phyloP scores from a whole-genome alignment of 163 green algal species.

The Chlorella variabilis region DNA sequence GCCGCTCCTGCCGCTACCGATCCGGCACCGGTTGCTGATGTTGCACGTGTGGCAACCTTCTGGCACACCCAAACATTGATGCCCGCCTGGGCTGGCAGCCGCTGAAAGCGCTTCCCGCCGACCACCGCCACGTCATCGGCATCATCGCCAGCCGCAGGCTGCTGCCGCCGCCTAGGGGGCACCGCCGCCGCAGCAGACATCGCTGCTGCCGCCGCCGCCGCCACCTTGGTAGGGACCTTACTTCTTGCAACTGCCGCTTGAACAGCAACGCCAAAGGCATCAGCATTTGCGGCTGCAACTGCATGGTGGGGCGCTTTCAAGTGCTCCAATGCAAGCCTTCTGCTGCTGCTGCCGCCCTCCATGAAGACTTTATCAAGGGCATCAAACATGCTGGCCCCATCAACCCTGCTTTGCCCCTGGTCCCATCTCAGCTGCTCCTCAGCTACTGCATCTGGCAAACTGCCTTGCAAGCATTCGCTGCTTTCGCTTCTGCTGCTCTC shows the following conservation, averaged over 20 bases:
- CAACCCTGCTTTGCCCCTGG: not conserved
- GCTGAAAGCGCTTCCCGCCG: conserved; percentile 16
- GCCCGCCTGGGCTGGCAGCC: not conserved
- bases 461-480: not conserved
- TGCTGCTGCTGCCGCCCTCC: conserved; percentile 7
- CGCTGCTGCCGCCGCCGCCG: not conserved
- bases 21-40: not conserved
- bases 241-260: too few relatives aligned
- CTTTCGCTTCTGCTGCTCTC: conserved; percentile 18
- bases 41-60: conserved; percentile 1
- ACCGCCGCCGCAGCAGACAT: not conserved
- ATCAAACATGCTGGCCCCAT: conserved; percentile 20
- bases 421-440: not conserved
- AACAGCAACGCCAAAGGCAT: too few relatives aligned
- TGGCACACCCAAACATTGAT: conserved; percentile 32
- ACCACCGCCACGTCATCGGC: conserved; percentile 18
- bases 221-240: too few relatives aligned
- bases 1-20: not conserved
- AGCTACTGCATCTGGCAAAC: not conserved
- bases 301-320: not conserved
- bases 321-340: not conserved
- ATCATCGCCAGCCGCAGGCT: not conserved
- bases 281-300: not conserved
- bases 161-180: not conserved
- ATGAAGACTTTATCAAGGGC: conserved; percentile 31